A percentile compares a stretch with the other conserved stretches of the same genome.
Conservation (phyloP, 208 protist genomes). For the Crithidia bombi region DNA sequence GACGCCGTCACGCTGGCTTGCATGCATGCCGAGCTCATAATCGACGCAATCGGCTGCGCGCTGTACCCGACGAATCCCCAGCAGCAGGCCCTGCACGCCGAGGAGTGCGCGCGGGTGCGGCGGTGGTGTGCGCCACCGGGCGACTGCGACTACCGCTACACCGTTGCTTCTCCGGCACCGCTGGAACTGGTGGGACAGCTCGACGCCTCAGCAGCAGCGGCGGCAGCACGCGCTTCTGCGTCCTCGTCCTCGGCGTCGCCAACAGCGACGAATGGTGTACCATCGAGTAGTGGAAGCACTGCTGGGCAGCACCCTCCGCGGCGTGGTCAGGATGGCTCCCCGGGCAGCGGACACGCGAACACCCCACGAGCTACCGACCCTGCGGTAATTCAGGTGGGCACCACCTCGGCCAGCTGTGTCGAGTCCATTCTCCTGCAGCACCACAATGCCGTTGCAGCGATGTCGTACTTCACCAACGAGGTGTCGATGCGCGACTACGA, state of each 20-base stretch:
- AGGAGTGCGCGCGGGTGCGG: slow-evolving; percentile 67
- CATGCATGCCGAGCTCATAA: slow-evolving; percentile 92
- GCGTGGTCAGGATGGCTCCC: neutral
- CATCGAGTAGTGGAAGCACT: no score
- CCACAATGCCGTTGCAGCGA: slow-evolving; percentile 45
- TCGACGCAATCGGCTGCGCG: slow-evolving; percentile 80
- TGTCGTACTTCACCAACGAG: slow-evolving; percentile 40
- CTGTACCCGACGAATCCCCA: slow-evolving; percentile 62
- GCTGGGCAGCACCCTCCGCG: neutral
- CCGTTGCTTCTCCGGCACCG: slow-evolving; percentile 50
- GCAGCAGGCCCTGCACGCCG: slow-evolving; percentile 59
- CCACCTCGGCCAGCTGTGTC: slow-evolving; percentile 19
- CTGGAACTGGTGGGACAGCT: slow-evolving; percentile 42
- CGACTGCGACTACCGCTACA: slow-evolving; percentile 60
- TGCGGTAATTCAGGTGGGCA: slow-evolving; percentile 5
- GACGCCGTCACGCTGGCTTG: slow-evolving; percentile 77
- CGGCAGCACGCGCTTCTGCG: neutral
- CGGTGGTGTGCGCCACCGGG: slow-evolving; percentile 72
- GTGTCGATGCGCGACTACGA: slow-evolving; percentile 37
- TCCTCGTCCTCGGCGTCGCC: neutral
- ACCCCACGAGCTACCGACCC: neutral
- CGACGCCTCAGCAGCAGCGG: neutral
- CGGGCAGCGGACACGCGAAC: no score
- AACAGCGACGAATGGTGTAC: no score
- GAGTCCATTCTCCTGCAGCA: slow-evolving; percentile 74